Evolutionary conservation across 2,329 filamentous ascomycete species (phyloP), one percentile per base, ranked within the genome.

Genomic region (Aspergillus phoenicis): DNA sequence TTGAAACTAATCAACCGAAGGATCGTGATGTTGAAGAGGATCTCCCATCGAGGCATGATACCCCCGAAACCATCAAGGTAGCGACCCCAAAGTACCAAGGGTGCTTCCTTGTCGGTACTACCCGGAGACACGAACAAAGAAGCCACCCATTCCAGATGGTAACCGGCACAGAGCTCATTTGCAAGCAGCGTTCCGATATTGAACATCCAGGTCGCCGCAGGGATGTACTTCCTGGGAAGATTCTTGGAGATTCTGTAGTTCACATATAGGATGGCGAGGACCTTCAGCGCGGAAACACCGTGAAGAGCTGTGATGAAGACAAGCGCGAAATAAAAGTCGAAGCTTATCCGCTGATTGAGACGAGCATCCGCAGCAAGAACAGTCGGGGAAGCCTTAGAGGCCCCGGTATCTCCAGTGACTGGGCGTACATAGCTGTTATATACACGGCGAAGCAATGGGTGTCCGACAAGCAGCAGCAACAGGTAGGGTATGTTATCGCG

Each of bases 21-120:
- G 26, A 98, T 89, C 3, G 94, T 97, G 63, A 99, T 87, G 72
- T 99, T 99, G 83, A 99, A 99, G 5, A 97, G 84, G n/a, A 99
- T 88, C 75, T 98, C 92, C 95, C 95, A 99, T 61, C 94, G 86
- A 0, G 89, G 83, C 73, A 96, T 88, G n/a, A 99, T 80, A 0
- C 95, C 95, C 7, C 91, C 88, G 66, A 89, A 89, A 56, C 84
- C 82, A 77, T 99, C 95, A 15, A 98, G 80, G 81, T 86, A 90
- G 47, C 82, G 80, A 7, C 88, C 93, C 82, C 89, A 89, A 20
- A 82, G 80, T 36, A 85, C 80, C 41, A 88, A 72, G 2, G 74
- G 61, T 7, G 81, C 78, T 17, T 80, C 78, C 8, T 81, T 74
- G 1, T 80, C 66, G 7, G 56, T 54, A 75, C 67, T 22, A 75